Evolutionary conservation across 257 asterid genomes (phyloP), one percentile per base, ranked within the genome.

Genomic region (Plectranthus barbatus): DNA sequence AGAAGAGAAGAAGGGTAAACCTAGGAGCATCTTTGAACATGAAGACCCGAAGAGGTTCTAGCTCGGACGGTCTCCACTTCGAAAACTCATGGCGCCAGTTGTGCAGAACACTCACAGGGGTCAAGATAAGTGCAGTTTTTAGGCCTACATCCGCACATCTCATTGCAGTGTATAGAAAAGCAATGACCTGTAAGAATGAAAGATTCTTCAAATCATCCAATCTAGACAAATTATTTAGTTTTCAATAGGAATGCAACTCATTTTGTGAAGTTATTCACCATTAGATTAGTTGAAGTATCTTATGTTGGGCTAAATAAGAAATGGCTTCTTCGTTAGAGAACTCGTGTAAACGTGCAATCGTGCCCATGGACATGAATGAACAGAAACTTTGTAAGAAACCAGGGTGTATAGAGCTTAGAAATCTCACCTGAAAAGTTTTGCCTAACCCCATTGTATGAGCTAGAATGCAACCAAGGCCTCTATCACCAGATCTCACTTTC

Each of bases 391-490:
- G 5, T 31, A 7, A 31, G 36, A 51, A 39, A 52, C 36, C 36
- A 31, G 36, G 0, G 36, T 44, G 6, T 44, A 65, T 34, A 23
- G 23, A 62, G 72, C 56, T 24, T 20, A 41, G 60, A 72, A 57
- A 60, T 64, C 19, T 9, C 81, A 90, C 97, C 97, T 90, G 97
- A 64, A 90, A 82, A n/a, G 96, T 90, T 82, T 90, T 90, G 53
- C 97, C 97, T 53, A 90, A 73, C 67, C 97, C 97, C 97, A 90
- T 90, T 13, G 88, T 87, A 75, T 90, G 97, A 18, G 97, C 97
- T 36, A 90, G 81, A 72, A 90, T 85, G 86, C 97, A 90, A 66
- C 96, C 96, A 63, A 90, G 93, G 59, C 97, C 97, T 74, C 66
- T 87, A 75, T 90, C 95, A 36, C 95, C 93, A 24, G 95, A 79